Percentiles rank a stretch among this genome's conserved stretches.
These are phyloP conservation scores for Pseudopediastrum boryanum DNA, from an alignment of 139 green algal species.

Conservation along the genomic window DNA sequence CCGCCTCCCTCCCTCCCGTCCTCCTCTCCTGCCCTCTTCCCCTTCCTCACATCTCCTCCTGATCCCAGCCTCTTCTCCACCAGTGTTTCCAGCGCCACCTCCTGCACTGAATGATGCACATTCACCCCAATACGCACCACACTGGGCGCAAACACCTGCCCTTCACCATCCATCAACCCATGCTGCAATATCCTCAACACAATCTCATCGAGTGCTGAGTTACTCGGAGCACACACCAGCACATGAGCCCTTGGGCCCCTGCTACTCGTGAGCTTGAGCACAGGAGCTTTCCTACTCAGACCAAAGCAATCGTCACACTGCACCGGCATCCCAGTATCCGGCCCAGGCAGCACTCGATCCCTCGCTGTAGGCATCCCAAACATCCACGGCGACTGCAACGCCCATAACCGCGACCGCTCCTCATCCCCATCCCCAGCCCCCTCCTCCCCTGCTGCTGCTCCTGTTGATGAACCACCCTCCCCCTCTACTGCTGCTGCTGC, in stretches of 20 bases:
- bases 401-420: constrained; percentile 45
- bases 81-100: constrained; percentile 70
- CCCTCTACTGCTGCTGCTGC: constrained; percentile 20
- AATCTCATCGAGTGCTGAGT: constrained; percentile 92
- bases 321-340: constrained; percentile 19
- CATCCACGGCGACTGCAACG: constrained; percentile 48
- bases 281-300: constrained; percentile 36
- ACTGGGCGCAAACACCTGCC: constrained; percentile 59
- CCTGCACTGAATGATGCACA: constrained; percentile 75
- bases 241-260: constrained; percentile 67
- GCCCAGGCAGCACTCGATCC: neutral
- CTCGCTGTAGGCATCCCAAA: constrained; percentile 27
- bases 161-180: constrained; percentile 68
- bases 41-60: constrained; percentile 8
- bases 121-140: constrained; percentile 81
- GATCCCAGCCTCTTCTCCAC: constrained; percentile 55
- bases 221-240: constrained; percentile 93
- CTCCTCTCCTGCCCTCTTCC: too few species aligned
- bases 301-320: constrained; percentile 42
- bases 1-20: too few species aligned
- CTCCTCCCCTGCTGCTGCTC: neutral
- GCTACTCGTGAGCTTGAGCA: constrained; percentile 36
- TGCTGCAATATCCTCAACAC: constrained; percentile 58
- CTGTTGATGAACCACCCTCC: constrained; percentile 12
- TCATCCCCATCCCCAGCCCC: neutral